Percentiles rank a stretch among this genome's conserved stretches.
Evolutionary conservation across 78 protist genomes (phyloP).

Genomic region (Dictyostelium capitatum): DNA sequence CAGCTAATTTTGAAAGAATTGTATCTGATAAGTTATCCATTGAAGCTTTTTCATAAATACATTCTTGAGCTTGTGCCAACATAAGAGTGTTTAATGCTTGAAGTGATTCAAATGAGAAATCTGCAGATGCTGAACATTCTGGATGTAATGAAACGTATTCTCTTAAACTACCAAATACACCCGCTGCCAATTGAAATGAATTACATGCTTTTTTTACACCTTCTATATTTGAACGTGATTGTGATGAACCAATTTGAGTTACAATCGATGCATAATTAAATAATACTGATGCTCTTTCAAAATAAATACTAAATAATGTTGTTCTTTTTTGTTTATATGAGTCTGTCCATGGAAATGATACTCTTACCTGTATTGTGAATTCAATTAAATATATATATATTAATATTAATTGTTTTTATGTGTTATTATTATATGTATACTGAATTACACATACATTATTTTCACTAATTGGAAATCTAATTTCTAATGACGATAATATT

Average conservation of each 20-base stretch:
- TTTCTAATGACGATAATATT: slow-evolving; percentile 59
- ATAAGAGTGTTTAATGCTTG: slow-evolving; percentile 17
- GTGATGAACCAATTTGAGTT: slow-evolving; percentile 57
- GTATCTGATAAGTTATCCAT: slow-evolving; percentile 59
- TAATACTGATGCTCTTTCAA: slow-evolving; percentile 75
- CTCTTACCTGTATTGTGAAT: slow-evolving; percentile 58
- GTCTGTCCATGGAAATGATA: slow-evolving; percentile 80
- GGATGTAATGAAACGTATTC: slow-evolving; percentile 67
- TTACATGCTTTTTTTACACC: slow-evolving; percentile 81
- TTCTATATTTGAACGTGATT: slow-evolving; percentile 48
- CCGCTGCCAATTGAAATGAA: slow-evolving; percentile 66
- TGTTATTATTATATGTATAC: too few species aligned
- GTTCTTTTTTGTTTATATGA: slow-evolving; percentile 61
- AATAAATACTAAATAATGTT: slow-evolving; percentile 57
- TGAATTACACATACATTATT: slow-evolving; percentile 50
- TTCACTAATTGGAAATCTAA: slow-evolving; percentile 78
- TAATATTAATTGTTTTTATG: background rate
- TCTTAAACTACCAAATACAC: slow-evolving; percentile 49
- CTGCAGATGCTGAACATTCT: slow-evolving; percentile 66
- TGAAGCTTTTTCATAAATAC: slow-evolving; percentile 82
- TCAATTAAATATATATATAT: too few species aligned
- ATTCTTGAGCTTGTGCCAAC: slow-evolving; percentile 85
- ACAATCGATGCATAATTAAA: slow-evolving; percentile 74
- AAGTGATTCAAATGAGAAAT: slow-evolving; percentile 67
- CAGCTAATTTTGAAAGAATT: slow-evolving; percentile 76